A percentile compares a stretch with the other conserved stretches of the same genome.
These are phyloP conservation scores for Podospora pseudocomata DNA, from an alignment of 495 filamentous ascomycete species.

Conservation along the genomic window DNA sequence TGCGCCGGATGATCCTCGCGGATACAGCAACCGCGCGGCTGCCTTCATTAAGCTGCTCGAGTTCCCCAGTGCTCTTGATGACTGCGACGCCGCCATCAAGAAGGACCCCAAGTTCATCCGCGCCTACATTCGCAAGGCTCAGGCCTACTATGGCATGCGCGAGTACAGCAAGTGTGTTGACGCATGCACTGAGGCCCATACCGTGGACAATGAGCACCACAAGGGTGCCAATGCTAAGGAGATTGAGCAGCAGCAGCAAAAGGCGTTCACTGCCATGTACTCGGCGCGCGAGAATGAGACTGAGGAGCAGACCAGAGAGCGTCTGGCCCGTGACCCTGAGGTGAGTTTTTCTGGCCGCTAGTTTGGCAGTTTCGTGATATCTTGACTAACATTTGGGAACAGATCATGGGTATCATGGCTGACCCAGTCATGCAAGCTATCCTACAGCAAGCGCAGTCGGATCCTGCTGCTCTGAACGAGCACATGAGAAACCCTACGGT, in stretches of 20 bases:
- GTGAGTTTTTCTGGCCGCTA: constrained; percentile 48
- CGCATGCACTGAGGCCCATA: constrained; percentile 73
- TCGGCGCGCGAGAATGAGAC: constrained; percentile 86
- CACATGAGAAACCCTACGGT: constrained; percentile 93
- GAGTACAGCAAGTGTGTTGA: constrained; percentile 94
- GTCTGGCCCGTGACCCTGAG: constrained; percentile 89
- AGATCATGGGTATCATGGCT: constrained; percentile 87
- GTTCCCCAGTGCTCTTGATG: constrained; percentile 87
- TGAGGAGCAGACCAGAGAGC: constrained; percentile 91
- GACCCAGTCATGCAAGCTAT: constrained; percentile 98
- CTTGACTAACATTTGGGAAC: background rate
- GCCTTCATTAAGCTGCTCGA: constrained; percentile 94
- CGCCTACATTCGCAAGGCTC: constrained; percentile 91
- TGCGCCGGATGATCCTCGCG: constrained; percentile 84
- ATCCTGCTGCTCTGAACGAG: constrained; percentile 86
- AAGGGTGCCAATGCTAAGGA: constrained; percentile 75
- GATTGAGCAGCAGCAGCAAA: constrained; percentile 91
- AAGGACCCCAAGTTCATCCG: constrained; percentile 91
- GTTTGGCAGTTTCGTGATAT: background rate
- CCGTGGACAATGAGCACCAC: constrained; percentile 63
- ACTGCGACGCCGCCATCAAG: constrained; percentile 88
- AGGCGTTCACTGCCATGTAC: constrained; percentile 90
- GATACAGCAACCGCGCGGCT: constrained; percentile 94
- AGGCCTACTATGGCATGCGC: constrained; percentile 91
- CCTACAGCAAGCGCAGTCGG: constrained; percentile 89